Evolutionary conservation across 192 early-diverging fungal species (phyloP).

Genomic region (Funneliformis geosporum): DNA sequence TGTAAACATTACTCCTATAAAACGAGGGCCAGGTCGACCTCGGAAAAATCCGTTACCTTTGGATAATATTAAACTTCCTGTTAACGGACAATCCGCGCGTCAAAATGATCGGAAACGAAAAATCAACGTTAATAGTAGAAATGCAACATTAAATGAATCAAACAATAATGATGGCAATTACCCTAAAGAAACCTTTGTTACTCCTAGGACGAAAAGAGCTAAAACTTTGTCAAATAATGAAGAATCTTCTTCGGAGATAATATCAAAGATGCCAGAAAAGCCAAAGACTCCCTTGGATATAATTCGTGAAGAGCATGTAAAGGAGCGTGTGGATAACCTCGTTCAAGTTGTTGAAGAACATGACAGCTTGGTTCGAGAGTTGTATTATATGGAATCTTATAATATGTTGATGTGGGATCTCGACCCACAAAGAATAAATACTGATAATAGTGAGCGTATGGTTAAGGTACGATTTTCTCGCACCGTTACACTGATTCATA

Average conservation of each 20-base stretch:
- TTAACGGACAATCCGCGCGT: neutral
- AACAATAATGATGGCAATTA: neutral
- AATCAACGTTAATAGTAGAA: neutral
- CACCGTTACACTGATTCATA: neutral
- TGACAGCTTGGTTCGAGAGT: conserved; percentile 56
- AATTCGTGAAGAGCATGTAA: conserved; percentile 37
- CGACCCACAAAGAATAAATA: conserved; percentile 51
- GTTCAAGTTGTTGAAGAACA: conserved; percentile 53
- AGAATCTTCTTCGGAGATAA: neutral
- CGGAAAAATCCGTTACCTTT: conserved; percentile 4
- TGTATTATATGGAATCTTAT: conserved; percentile 60
- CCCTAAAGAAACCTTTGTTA: neutral
- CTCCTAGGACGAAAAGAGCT: conserved; percentile 5
- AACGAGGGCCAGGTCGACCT: conserved; percentile 30
- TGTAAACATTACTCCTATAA: neutral
- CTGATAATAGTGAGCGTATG: conserved; percentile 58
- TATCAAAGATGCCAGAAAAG: neutral
- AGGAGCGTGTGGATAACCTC: conserved; percentile 46
- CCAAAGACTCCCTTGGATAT: conserved; percentile 49
- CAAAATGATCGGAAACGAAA: conserved; percentile 10
- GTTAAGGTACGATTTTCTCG: conserved; percentile 44
- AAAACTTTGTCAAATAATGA: conserved; percentile 23
- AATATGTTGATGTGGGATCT: conserved; percentile 50
- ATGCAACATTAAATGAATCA: neutral
- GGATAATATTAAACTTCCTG: neutral